Base-by-base conservation (phyloP, 129 eudicot species). In the Flaveria ramosissima region DNA sequence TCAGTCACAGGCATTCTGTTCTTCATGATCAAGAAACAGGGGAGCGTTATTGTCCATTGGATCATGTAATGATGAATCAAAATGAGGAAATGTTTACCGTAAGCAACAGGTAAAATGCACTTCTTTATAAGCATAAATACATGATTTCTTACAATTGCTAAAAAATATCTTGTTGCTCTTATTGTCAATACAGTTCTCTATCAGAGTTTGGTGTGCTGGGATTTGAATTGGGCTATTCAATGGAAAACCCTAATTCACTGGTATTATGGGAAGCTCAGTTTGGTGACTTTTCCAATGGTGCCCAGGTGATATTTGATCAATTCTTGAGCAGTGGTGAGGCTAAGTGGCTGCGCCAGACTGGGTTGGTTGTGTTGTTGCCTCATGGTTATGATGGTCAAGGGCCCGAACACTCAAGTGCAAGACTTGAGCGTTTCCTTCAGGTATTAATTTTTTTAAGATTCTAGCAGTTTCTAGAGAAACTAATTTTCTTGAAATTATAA, bases 341-440 rank as follows among this genome's bases (percentile, higher is more conserved):
- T 26, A 94, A 94, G 77, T 94, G 98, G 99, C 70, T 94, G 86
- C 93, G 99, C 9, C 99, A 94, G 77, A 87, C 96, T 14, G 99
- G 99, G 46, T 82, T 94, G 66, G 99, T 94, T 75, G 90, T 94
- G 77, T 83, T 94, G 53, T 80, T 94, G 32, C 99, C 99, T 69
- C 99, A 94, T 88, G 99, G 99, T 79, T 94, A 94, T 80, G 99
- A 94, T 88, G 99, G 99, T 45, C 99, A 94, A 79, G 99, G 99
- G 24, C 99, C 99, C 51, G 99, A 94, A 72, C 99, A 94, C 81
- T 94, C 99, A 1, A 94, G 99, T 91, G 90, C 96, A 8, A 87
- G 99, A 3, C 85, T 94, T 78, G 99, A 94, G 74, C 99, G 99
- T 10, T 94, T 85, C 83, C 97, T 94, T 73, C 99, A 94, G 97